Evolutionary conservation across 192 early-diverging fungal genomes (phyloP).

Genomic region (Entomortierella beljakovae): DNA sequence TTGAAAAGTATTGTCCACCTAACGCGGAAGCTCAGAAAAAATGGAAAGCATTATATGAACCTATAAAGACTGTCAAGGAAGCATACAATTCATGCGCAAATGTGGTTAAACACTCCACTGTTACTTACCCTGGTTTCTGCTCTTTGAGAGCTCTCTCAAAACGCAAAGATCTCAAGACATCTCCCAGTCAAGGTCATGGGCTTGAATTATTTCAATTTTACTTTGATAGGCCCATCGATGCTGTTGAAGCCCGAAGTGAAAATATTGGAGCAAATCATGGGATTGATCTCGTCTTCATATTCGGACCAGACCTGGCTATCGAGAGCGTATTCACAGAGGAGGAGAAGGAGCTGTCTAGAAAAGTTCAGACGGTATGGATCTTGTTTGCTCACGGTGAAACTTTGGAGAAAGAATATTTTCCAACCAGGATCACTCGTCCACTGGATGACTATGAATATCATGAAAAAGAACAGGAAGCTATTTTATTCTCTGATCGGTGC

Average conservation of each 20-base stretch:
- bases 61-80: slow-evolving; percentile 7
- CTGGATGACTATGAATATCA: slow-evolving; percentile 20
- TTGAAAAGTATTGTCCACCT: slow-evolving; percentile 28
- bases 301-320: slow-evolving; percentile 23
- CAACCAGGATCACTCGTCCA: slow-evolving; percentile 9
- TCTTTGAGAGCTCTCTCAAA: slow-evolving; percentile 27
- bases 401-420: not conserved
- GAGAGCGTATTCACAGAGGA: slow-evolving; percentile 19
- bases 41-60: slow-evolving; percentile 23
- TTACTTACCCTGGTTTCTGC: slow-evolving; percentile 11
- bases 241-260: slow-evolving; percentile 3
- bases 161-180: slow-evolving; percentile 18
- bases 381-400: slow-evolving; percentile 28
- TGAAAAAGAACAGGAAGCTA: slow-evolving; percentile 16
- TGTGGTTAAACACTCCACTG: slow-evolving; percentile 3
- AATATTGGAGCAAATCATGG: slow-evolving; percentile 34
- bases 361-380: slow-evolving; percentile 35
- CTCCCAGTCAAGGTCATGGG: not conserved
- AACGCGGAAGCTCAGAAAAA: not conserved
- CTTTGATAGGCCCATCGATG: slow-evolving; percentile 29
- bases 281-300: slow-evolving; percentile 32
- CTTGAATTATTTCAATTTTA: slow-evolving; percentile 26
- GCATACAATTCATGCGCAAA: not conserved
- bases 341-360: slow-evolving; percentile 5
- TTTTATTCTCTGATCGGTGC: slow-evolving; percentile 3